phyloP scores from a whole-genome alignment of 257 asterid genomes.

The Penstemon davidsonii region DNA sequence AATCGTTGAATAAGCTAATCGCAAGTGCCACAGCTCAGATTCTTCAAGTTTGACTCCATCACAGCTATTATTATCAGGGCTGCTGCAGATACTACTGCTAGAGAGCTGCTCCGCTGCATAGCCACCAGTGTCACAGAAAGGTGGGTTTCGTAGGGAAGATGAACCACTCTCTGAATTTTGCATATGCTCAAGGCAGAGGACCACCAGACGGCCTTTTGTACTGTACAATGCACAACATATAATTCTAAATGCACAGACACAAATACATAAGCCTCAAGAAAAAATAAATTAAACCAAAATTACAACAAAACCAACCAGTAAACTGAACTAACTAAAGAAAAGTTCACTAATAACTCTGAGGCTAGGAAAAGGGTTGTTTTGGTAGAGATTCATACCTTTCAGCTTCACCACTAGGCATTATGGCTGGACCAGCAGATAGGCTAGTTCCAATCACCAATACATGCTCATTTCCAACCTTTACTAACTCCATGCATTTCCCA shows the following conservation, averaged over 20 bases:
- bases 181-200: constrained; percentile 72
- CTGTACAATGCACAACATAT: constrained; percentile 42
- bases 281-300: constrained; percentile 7
- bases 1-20: constrained; percentile 56
- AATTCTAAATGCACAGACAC: constrained; percentile 26
- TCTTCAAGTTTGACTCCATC: constrained; percentile 84
- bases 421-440: constrained; percentile 83
- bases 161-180: constrained; percentile 73
- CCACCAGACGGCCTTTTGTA: constrained; percentile 86
- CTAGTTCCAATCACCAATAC: constrained; percentile 95
- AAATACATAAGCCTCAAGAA: constrained; percentile 20
- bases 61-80: constrained; percentile 77
- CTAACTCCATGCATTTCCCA: constrained; percentile 93
- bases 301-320: constrained; percentile 13
- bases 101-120: constrained; percentile 67
- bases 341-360: constrained; percentile 9
- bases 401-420: constrained; percentile 99
- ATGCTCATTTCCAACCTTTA: constrained; percentile 70
- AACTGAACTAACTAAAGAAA: constrained; percentile 20
- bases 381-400: constrained; percentile 58
- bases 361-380: constrained; percentile 3
- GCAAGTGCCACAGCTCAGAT: constrained; percentile 78
- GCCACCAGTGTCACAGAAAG: constrained; percentile 50
- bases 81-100: constrained; percentile 72
- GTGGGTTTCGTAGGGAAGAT: constrained; percentile 60